phyloP scores from a whole-genome alignment of 2,329 filamentous ascomycete species.

The Lasiodiplodia citricola region DNA sequence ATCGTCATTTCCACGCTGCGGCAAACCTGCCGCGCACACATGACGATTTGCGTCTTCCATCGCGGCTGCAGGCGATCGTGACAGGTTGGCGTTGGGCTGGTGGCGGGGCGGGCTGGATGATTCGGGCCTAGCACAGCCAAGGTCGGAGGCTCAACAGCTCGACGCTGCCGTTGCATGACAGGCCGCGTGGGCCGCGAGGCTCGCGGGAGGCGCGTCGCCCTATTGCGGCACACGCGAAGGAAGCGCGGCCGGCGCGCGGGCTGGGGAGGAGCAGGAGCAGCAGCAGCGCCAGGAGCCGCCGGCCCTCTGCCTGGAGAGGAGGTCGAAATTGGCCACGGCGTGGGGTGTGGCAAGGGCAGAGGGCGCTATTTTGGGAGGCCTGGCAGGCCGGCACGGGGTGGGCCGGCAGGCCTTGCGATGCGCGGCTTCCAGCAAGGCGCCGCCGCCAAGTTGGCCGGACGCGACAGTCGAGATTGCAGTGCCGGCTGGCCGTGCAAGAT shows the following conservation, averaged over 20 bases:
- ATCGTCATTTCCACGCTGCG: conserved; percentile 19
- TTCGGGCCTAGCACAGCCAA: conserved; percentile 17
- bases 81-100: conserved; percentile 11
- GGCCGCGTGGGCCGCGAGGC: conserved; percentile 3
- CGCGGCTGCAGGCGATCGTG: conserved; percentile 10
- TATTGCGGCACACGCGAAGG: neutral
- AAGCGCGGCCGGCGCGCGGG: neutral
- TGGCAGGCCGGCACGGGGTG: conserved; percentile 4
- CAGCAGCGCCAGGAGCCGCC: neutral
- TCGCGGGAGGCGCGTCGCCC: conserved; percentile 9
- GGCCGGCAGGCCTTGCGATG: neutral
- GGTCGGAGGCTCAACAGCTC: conserved; percentile 22
- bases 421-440: neutral
- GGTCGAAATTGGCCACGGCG: conserved; percentile 9
- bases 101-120: conserved; percentile 4
- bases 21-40: conserved; percentile 15
- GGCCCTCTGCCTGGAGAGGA: neutral
- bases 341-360: conserved; percentile 15
- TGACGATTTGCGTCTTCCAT: neutral
- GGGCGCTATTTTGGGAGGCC: conserved; percentile 23
- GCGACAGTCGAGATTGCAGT: conserved; percentile 20
- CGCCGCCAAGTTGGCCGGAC: neutral
- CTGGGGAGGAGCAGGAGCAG: neutral
- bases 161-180: conserved; percentile 17
- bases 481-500: conserved; percentile 12